phyloP scores from a whole-genome alignment of 164 flowering plant species.

The Houttuynia cordata region DNA sequence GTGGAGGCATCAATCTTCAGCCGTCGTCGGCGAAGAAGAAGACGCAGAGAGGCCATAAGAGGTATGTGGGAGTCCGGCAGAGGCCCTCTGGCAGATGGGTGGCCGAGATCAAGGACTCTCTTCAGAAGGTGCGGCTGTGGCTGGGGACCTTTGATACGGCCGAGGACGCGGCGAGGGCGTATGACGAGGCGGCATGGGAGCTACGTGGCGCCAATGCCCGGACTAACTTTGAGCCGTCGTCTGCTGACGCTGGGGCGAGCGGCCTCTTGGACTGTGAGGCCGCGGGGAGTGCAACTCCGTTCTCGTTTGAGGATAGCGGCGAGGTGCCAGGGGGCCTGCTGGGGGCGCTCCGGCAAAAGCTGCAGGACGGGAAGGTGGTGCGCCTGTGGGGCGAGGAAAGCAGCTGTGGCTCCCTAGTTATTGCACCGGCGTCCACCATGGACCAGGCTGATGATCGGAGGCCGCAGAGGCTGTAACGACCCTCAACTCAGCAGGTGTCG shows the following conservation, averaged over 20 bases:
- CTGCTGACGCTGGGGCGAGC: neutral
- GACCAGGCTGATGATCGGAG: neutral
- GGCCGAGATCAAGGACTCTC: slow-evolving; percentile 18
- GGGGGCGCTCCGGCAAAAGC: slow-evolving; percentile 14
- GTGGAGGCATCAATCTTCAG: neutral
- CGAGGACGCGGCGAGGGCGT: slow-evolving; percentile 15
- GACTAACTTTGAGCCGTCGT: slow-evolving; percentile 15
- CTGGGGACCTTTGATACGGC: slow-evolving; percentile 18
- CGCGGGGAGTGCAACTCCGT: neutral
- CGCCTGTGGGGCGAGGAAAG: slow-evolving; percentile 1
- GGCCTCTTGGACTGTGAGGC: neutral
- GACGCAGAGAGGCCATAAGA: slow-evolving; percentile 1
- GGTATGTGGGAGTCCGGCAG: slow-evolving; percentile 17
- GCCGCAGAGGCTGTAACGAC: too few relatives aligned
- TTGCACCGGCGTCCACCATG: neutral
- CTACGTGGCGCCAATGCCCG: slow-evolving; percentile 17
- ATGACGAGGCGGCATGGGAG: slow-evolving; percentile 15
- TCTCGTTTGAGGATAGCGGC: slow-evolving; percentile 12
- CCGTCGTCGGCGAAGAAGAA: slow-evolving; percentile 4
- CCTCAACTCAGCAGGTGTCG: too few relatives aligned
- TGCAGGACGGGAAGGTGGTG: slow-evolving; percentile 12
- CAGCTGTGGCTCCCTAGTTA: neutral
- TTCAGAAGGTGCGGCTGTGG: slow-evolving; percentile 20
- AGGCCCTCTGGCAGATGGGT: slow-evolving; percentile 21
- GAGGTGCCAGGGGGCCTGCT: slow-evolving; percentile 10